Evolutionary conservation across 495 filamentous ascomycete species (phyloP).

Genomic region (Tuber microsphaerosporum): DNA sequence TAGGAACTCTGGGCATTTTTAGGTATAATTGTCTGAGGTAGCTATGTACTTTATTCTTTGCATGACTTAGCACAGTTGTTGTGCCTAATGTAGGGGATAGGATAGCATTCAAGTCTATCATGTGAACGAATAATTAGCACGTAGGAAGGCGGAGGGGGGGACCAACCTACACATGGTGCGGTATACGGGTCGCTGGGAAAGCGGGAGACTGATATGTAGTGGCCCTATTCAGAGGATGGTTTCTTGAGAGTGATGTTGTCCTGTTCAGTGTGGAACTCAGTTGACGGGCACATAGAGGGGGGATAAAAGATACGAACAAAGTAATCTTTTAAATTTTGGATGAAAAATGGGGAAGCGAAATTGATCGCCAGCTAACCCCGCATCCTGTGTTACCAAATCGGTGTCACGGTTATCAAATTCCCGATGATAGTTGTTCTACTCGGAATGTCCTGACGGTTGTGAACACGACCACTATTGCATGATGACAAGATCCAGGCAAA

Average conservation of each 20-base stretch:
- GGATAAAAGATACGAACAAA: too few relatives aligned
- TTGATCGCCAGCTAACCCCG: too few relatives aligned
- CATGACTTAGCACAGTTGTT: constrained; percentile 23
- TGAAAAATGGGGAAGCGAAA: too few relatives aligned
- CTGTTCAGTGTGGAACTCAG: not conserved
- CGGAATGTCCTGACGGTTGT: too few relatives aligned
- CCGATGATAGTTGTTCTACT: too few relatives aligned
- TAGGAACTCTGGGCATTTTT: not conserved
- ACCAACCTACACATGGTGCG: not conserved
- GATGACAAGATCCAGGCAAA: too few relatives aligned
- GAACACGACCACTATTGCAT: too few relatives aligned
- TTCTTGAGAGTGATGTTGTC: not conserved
- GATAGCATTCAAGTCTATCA: constrained; percentile 25
- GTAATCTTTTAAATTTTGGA: too few relatives aligned
- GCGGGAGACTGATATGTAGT: not conserved
- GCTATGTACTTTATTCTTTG: constrained; percentile 9
- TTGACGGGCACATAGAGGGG: not conserved
- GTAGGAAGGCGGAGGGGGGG: not conserved
- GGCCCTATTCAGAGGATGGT: not conserved
- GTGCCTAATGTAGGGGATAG: constrained; percentile 33
- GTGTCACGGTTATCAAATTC: too few relatives aligned
- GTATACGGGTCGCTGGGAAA: not conserved
- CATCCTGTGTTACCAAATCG: too few relatives aligned
- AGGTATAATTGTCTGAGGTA: not conserved
- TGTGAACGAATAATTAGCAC: not conserved